Percentiles rank a stretch among this genome's conserved stretches.
Evolutionary conservation across 306 rosid species (phyloP).

Genomic region (Begonia fuchsioides): DNA sequence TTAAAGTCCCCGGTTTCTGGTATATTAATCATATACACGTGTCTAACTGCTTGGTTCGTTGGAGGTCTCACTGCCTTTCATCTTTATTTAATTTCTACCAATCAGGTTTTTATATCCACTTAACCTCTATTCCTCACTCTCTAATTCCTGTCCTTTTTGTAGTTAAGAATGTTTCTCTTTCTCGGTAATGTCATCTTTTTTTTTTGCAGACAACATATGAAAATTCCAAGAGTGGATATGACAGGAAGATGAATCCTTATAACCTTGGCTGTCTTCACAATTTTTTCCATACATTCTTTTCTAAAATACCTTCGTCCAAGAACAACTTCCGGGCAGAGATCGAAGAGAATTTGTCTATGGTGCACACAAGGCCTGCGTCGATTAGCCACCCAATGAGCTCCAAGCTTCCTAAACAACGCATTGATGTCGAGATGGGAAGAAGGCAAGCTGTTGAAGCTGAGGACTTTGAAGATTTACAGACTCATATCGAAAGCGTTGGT

Average conservation of each 20-base stretch:
- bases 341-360: constrained; percentile 12
- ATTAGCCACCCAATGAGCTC: constrained; percentile 11
- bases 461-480: constrained; percentile 29
- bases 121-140: neutral
- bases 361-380: constrained; percentile 4
- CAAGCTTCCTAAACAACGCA: constrained; percentile 17
- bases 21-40: constrained; percentile 69
- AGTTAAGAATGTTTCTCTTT: too few relatives aligned
- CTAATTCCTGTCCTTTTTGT: constrained; percentile 11
- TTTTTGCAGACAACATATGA: constrained; percentile 78
- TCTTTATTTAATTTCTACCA: constrained; percentile 71
- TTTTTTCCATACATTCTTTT: constrained; percentile 72
- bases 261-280: constrained; percentile 62
- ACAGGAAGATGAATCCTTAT: constrained; percentile 55
- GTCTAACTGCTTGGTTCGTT: constrained; percentile 81
- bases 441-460: constrained; percentile 26
- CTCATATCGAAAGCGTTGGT: constrained; percentile 25
- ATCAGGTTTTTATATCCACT: constrained; percentile 42
- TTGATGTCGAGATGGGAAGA: constrained; percentile 21
- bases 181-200: neutral
- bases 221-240: constrained; percentile 74
- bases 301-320: constrained; percentile 57
- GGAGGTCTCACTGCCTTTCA: constrained; percentile 94
- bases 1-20: constrained; percentile 81
- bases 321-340: constrained; percentile 58